Percentiles rank a stretch among this genome's conserved stretches.
These are phyloP conservation scores for Gentiana macrophylla DNA, from an alignment of 257 asterid species.

Conservation along the genomic window DNA sequence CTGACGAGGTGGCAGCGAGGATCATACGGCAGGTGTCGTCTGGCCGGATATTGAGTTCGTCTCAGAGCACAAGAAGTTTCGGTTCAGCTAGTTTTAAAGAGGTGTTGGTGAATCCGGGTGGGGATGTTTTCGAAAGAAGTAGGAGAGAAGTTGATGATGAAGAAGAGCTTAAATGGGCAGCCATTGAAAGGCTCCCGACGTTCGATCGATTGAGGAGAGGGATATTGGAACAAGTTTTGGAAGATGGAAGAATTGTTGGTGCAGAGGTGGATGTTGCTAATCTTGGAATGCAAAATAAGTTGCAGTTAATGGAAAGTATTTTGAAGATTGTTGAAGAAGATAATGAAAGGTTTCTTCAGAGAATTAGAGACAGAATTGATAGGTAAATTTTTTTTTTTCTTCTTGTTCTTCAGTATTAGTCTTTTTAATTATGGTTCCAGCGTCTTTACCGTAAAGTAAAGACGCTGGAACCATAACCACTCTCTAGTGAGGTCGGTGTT, in stretches of 20 bases:
- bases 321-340: conserved; percentile 83
- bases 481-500: too few relatives aligned
- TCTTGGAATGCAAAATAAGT: conserved; percentile 51
- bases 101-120: conserved; percentile 56
- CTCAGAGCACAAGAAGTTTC: conserved; percentile 47
- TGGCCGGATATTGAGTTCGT: conserved; percentile 25
- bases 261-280: conserved; percentile 65
- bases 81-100: conserved; percentile 73
- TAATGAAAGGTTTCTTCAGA: conserved; percentile 70
- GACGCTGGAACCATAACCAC: too few relatives aligned
- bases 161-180: conserved; percentile 92
- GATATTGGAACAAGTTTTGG: conserved; percentile 51
- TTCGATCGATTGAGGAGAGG: conserved; percentile 77
- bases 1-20: conserved; percentile 36
- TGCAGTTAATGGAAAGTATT: conserved; percentile 50
- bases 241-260: conserved; percentile 53
- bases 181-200: conserved; percentile 88
- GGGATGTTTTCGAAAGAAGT: conserved; percentile 50
- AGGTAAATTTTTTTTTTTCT: conserved; percentile 31
- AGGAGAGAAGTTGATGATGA: conserved; percentile 58
- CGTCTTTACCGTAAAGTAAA: too few relatives aligned
- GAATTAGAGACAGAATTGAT: conserved; percentile 77
- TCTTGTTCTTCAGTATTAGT: background rate
- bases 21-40: conserved; percentile 49
- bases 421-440: too few relatives aligned